These are phyloP conservation scores for Megacollybia marginata DNA, from an alignment of 768 basidiomycete genomes.

Conservation along the genomic window DNA sequence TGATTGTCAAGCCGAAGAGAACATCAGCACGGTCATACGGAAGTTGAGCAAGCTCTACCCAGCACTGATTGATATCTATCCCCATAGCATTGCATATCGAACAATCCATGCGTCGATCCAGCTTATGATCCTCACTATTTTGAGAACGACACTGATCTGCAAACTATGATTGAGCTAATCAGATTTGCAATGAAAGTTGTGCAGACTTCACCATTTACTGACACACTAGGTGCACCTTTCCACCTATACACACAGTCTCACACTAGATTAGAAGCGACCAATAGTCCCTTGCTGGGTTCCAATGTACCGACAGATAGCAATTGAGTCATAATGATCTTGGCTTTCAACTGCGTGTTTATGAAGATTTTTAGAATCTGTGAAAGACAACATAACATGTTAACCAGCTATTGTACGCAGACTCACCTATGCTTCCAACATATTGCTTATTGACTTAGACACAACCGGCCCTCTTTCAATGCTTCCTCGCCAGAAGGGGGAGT, in stretches of 20 bases:
- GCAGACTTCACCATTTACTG: neutral
- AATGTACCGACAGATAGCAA: neutral
- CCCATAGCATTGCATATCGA: constrained; percentile 3
- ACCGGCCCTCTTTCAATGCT: neutral
- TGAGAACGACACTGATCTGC: constrained; percentile 3
- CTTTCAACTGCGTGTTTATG: neutral
- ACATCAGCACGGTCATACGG: neutral
- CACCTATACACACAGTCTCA: neutral
- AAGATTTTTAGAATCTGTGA: neutral
- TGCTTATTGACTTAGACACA: neutral
- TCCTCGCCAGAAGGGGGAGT: neutral
- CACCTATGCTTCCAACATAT: neutral
- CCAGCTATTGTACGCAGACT: too few species aligned
- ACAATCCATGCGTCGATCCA: constrained; percentile 10
- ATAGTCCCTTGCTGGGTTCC: neutral
- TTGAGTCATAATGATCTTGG: neutral
- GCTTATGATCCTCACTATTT: constrained; percentile 17
- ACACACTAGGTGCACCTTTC: neutral
- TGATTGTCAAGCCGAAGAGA: constrained; percentile 45
- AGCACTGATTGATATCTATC: constrained; percentile 20
- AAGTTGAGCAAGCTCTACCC: constrained; percentile 29
- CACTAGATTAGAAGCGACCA: neutral
- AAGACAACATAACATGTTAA: too few species aligned
- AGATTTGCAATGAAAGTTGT: neutral
- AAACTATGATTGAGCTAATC: neutral